Evolutionary conservation across 192 early-diverging fungal species (phyloP), one percentile per base, ranked within the genome.

Genomic region (Phycomyces nitens): DNA sequence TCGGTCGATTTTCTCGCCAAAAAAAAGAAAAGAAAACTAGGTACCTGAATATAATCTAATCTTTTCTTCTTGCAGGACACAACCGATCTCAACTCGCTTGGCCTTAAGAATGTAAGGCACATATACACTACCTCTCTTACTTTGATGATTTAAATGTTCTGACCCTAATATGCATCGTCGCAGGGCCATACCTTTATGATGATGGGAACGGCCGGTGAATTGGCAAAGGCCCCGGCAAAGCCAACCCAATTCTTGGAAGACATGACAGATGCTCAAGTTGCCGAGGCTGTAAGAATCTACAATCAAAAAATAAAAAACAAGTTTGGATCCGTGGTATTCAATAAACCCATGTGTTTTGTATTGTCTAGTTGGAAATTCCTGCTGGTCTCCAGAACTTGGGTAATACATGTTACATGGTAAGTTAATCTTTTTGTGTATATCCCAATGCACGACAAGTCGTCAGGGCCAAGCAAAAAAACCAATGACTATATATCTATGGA

Each of bases 141-240:
- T n/a, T n/a, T n/a, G n/a, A n/a, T n/a, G n/a, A n/a, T n/a, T n/a
- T n/a, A n/a, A n/a, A n/a, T n/a, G n/a, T n/a, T n/a, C n/a, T n/a
- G n/a, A n/a, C n/a, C n/a, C n/a, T n/a, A n/a, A n/a, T n/a, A n/a
- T n/a, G n/a, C n/a, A n/a, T n/a, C n/a, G n/a, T n/a, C n/a, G n/a
- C n/a, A 73, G 71, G 71, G 71, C 3, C 79, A 84, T 38, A 61
- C 72, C 0, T 77, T 83, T 54, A 82, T 84, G 94, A 96, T 99
- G 94, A 95, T 97, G 90, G 97, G 97, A 38, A 94, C 94, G 3
- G 89, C 85, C 6, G 95, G 93, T 42, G 97, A 96, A 77, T 77
- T 95, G n/a, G 89, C 93, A 18, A 92, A 91, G 65, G 88, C 84
- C 1, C 95, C 94, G 4, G 64, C 62, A 24, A 76, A 90, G 60